These are phyloP conservation scores for Echium plantagineum DNA, from an alignment of 257 asterid genomes.

Conservation along the genomic window DNA sequence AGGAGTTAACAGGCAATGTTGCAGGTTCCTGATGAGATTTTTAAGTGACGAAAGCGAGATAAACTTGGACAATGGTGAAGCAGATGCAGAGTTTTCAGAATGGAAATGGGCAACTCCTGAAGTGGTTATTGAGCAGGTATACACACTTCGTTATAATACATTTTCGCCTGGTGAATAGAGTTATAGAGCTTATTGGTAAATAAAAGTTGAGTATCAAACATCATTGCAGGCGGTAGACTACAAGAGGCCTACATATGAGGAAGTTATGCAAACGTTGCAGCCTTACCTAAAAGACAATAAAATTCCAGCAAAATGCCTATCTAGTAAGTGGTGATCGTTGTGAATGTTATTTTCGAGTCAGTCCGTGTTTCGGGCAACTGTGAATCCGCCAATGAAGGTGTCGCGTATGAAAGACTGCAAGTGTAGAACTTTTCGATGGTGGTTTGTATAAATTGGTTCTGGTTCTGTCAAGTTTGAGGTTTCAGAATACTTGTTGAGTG, in stretches of 20 bases:
- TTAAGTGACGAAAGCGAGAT: slow-evolving; percentile 70
- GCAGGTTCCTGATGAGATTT: slow-evolving; percentile 84
- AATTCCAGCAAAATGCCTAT: slow-evolving; percentile 65
- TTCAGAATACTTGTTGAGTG: neutral
- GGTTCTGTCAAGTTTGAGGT: neutral
- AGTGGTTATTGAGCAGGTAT: slow-evolving; percentile 86
- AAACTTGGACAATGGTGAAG: slow-evolving; percentile 63
- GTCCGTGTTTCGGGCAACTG: neutral
- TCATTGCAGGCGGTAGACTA: slow-evolving; percentile 75
- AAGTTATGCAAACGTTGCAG: slow-evolving; percentile 57
- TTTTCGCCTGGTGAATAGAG: neutral
- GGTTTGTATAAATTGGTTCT: neutral
- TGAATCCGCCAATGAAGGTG: neutral
- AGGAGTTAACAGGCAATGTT: slow-evolving; percentile 2
- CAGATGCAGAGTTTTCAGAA: slow-evolving; percentile 83
- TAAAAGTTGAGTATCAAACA: neutral
- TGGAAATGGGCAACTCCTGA: slow-evolving; percentile 96
- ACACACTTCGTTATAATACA: neutral
- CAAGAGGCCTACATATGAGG: slow-evolving; percentile 93
- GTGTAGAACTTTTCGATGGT: neutral
- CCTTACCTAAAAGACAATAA: slow-evolving; percentile 38
- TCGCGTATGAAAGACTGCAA: neutral
- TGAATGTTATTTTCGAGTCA: slow-evolving; percentile 8
- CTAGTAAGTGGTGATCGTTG: slow-evolving; percentile 68
- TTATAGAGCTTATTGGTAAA: slow-evolving; percentile 13